These are phyloP conservation scores for Xerocomus cyaneibrunnescens DNA, from an alignment of 1,284 basidiomycete genomes.

Conservation along the genomic window DNA sequence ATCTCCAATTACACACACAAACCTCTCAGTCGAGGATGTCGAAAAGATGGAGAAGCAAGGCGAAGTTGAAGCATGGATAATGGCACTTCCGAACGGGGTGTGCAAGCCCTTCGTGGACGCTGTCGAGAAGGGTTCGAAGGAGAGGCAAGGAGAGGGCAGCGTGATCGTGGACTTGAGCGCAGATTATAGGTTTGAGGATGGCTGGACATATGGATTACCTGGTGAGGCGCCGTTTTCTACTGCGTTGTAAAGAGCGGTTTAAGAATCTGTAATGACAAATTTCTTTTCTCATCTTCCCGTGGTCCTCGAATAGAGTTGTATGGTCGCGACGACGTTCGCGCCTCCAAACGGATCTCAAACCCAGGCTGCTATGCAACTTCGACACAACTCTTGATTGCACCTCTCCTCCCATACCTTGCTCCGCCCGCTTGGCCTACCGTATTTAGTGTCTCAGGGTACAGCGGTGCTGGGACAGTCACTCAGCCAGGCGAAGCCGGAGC, in stretches of 20 bases:
- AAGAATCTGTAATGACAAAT: constrained; percentile 23
- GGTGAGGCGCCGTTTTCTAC: constrained; percentile 64
- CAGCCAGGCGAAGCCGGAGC: constrained; percentile 58
- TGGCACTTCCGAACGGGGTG: constrained; percentile 96
- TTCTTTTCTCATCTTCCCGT: constrained; percentile 28
- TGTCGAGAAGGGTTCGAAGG: constrained; percentile 71
- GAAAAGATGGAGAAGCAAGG: constrained; percentile 84
- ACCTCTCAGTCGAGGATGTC: constrained; percentile 77
- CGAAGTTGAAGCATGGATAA: constrained; percentile 94
- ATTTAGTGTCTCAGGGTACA: constrained; percentile 93
- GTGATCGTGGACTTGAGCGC: constrained; percentile 93
- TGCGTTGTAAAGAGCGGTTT: constrained; percentile 20
- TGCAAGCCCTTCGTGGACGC: constrained; percentile 99
- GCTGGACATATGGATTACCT: constrained; percentile 98
- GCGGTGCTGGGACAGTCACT: constrained; percentile 89
- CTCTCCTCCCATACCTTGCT: constrained; percentile 75
- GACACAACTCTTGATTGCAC: constrained; percentile 88
- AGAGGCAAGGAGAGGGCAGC: constrained; percentile 57
- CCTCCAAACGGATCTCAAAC: constrained; percentile 88
- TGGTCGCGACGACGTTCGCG: constrained; percentile 67
- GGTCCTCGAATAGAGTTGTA: constrained; percentile 73
- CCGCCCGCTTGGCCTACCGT: constrained; percentile 76
- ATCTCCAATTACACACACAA: constrained; percentile 71
- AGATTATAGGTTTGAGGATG: constrained; percentile 92
- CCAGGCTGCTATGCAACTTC: constrained; percentile 98